Conservation (phyloP, 768 basidiomycete species). For the Pleurotus giganteus region DNA sequence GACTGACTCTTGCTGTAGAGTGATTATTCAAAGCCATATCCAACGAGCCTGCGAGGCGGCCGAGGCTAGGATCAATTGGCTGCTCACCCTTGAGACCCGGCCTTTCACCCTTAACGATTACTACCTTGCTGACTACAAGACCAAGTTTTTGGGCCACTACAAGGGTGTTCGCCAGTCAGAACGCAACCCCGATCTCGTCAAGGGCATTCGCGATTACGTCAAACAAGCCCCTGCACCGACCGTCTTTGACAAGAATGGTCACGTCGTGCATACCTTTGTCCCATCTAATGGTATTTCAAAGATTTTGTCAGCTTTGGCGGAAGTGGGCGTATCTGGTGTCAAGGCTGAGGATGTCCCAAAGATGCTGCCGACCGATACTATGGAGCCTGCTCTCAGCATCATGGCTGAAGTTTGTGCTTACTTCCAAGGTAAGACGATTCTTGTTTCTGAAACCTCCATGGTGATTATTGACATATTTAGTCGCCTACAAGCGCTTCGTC, state of each 20-base stretch:
- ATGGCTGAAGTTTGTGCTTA: constrained; percentile 75
- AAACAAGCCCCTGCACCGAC: background rate
- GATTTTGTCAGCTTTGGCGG: constrained; percentile 32
- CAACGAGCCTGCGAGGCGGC: constrained; percentile 38
- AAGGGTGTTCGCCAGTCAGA: constrained; percentile 37
- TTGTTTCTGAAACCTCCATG: constrained; percentile 1
- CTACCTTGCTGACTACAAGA: constrained; percentile 44
- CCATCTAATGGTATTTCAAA: constrained; percentile 25
- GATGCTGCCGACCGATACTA: constrained; percentile 47
- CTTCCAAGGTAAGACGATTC: constrained; percentile 64
- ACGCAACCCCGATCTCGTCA: constrained; percentile 21
- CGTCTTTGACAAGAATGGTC: background rate
- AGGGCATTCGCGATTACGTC: constrained; percentile 23
- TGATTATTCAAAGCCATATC: constrained; percentile 50
- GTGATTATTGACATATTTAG: constrained; percentile 26
- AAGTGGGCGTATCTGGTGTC: constrained; percentile 36
- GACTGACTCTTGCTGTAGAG: constrained; percentile 27
- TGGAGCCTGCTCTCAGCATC: constrained; percentile 56
- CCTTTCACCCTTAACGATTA: constrained; percentile 54
- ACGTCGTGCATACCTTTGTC: background rate
- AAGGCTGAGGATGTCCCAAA: constrained; percentile 44
- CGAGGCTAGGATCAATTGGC: constrained; percentile 42
- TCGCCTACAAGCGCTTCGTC: constrained; percentile 57
- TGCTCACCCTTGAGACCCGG: constrained; percentile 44
- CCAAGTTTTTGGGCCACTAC: constrained; percentile 49